Percentiles rank a stretch among this genome's conserved stretches.
These are phyloP conservation scores for Agrocybe praecox DNA, from an alignment of 768 basidiomycete genomes.

Conservation along the genomic window DNA sequence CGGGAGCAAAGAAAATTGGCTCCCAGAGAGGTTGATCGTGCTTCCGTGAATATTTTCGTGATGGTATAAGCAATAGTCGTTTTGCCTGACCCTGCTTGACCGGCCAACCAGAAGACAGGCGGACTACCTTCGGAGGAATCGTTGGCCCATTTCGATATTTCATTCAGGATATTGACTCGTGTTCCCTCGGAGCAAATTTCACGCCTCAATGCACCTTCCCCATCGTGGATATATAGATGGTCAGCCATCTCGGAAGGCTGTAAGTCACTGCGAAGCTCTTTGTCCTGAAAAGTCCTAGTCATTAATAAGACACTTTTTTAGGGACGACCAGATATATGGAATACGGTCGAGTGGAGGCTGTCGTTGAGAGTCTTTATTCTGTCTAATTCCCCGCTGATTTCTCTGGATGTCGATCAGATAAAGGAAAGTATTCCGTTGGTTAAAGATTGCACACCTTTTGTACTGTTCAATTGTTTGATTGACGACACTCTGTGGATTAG, in stretches of 20 bases:
- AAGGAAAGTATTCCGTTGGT: too few relatives aligned
- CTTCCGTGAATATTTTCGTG: background rate
- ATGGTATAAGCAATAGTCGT: slow-evolving; percentile 14
- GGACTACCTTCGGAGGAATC: slow-evolving; percentile 2
- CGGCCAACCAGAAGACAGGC: slow-evolving; percentile 11
- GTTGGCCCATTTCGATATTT: slow-evolving; percentile 8
- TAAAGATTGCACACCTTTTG: too few relatives aligned
- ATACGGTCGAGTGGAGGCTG: too few relatives aligned
- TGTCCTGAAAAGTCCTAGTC: background rate
- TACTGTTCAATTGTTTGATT: too few relatives aligned
- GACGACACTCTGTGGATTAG: too few relatives aligned
- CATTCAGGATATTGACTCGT: slow-evolving; percentile 7
- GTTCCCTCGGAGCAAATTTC: slow-evolving; percentile 9
- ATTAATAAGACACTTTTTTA: too few relatives aligned
- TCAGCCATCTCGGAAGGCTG: background rate
- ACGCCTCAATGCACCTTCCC: background rate
- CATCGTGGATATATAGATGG: background rate
- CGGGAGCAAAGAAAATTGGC: slow-evolving; percentile 3
- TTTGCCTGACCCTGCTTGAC: slow-evolving; percentile 12
- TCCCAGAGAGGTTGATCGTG: background rate
- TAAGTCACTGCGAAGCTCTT: background rate
- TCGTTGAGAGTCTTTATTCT: too few relatives aligned
- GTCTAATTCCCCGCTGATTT: too few relatives aligned
- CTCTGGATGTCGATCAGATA: too few relatives aligned
- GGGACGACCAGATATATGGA: too few relatives aligned